Evolutionary conservation across 2,329 filamentous ascomycete genomes (phyloP), one percentile per base, ranked within the genome.

Genomic region (Plectosphaerella sp.): DNA sequence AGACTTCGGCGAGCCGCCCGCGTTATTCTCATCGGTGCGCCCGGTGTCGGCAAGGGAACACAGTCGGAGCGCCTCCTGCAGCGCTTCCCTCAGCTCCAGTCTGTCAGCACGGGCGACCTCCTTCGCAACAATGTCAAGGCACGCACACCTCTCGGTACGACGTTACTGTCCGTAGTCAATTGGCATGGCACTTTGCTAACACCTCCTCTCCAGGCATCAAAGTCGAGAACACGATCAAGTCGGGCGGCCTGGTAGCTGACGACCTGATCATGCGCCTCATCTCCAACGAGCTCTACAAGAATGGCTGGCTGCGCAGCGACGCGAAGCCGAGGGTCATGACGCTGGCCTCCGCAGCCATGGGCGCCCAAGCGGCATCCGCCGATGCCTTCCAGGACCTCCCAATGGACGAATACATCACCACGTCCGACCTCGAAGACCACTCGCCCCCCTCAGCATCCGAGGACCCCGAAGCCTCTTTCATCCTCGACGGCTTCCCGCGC

Each of bases 1-100:
- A 78, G 83, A 73, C 82, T 95, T 64, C 81, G 79, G 59, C 86
- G 80, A 72, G 93, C 94, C 53, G 94, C 94, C 51, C 88, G 94
- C 57, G 87, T 97, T 58, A 97, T 99, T 66, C 84, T 99, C 60
- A 84, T 99, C 62, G 94, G 94, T 62, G 92, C 93, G 49, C 94
- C 94, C n/a, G 92, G 92, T 53, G 94, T 96, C 52, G 94, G 94
- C 57, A 99, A 99, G 71, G 94, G 93, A 57, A 99, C 94, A 3
- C 94, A 99, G 75, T 91, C 90, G 49, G 89, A 96, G 69, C 85
- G 94, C 56, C 78, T 99, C 57, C 85, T 97, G 60, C 77, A 86
- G 61, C 85, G 89, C 59, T 99, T 94, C 66, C 90, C 92, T 4
- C 89, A 97, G 65, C 78, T 99, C 46, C 88, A 90, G 50, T 87